Percentiles rank a stretch among this genome's conserved stretches.
Conservation (phyloP, 371 early-diverging fungal species). For the Scutellospora calospora region DNA sequence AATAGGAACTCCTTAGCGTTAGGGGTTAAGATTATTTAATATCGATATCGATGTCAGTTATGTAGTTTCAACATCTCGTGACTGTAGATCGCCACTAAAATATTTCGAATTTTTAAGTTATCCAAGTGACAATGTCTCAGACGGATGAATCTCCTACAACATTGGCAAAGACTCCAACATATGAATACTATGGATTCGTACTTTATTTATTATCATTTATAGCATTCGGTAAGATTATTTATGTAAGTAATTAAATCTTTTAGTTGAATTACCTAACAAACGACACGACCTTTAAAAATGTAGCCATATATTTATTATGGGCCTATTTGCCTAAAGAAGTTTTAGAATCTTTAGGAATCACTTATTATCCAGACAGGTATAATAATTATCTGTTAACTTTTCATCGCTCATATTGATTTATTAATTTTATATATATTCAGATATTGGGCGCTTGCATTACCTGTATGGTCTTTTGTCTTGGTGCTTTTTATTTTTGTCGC, state of each 20-base stretch:
- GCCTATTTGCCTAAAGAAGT: conserved; percentile 83
- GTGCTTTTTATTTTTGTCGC: conserved; percentile 76
- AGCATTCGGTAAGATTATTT: conserved; percentile 60
- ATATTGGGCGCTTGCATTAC: conserved; percentile 82
- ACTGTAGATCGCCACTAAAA: too few relatives aligned
- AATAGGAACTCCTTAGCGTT: too few relatives aligned
- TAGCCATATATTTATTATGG: conserved; percentile 78
- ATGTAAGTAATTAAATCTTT: neutral
- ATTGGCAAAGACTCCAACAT: conserved; percentile 73
- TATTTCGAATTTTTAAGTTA: too few relatives aligned
- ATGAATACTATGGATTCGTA: conserved; percentile 88
- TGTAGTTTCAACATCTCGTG: too few relatives aligned
- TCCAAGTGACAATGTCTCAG: too few relatives aligned
- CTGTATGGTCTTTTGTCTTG: conserved; percentile 75
- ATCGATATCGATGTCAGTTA: too few relatives aligned
- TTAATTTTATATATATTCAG: conserved; percentile 47
- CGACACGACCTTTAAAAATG: neutral
- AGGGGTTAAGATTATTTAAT: too few relatives aligned
- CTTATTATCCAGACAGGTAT: conserved; percentile 77
- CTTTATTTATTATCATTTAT: conserved; percentile 84
- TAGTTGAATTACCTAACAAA: neutral
- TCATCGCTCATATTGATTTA: neutral
- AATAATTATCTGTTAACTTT: neutral
- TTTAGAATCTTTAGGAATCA: conserved; percentile 75
- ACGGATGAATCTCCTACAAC: conserved; percentile 53